phyloP scores from a whole-genome alignment of 2,329 filamentous ascomycete species.

The Aspergillus flavus region DNA sequence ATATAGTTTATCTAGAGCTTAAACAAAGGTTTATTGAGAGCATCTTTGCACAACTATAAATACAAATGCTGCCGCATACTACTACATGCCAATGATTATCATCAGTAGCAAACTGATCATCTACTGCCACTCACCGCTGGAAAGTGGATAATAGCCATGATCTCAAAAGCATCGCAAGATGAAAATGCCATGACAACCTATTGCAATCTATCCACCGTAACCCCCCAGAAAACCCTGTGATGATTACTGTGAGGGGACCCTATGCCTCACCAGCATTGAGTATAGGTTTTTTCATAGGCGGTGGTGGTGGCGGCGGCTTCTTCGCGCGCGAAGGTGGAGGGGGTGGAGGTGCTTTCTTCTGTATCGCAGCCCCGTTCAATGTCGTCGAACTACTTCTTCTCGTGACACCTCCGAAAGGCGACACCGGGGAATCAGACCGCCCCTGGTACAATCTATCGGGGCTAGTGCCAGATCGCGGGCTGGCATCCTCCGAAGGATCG shows the following conservation, averaged over 20 bases:
- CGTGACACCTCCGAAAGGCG: conserved; percentile 55
- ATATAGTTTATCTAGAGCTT: neutral
- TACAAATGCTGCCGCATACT: neutral
- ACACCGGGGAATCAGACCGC: conserved; percentile 57
- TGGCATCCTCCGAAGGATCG: conserved; percentile 56
- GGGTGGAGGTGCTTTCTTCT: conserved; percentile 63
- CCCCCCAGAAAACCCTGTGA: neutral
- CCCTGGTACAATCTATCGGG: conserved; percentile 53
- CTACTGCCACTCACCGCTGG: neutral
- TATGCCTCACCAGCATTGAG: conserved; percentile 31
- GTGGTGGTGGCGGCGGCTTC: conserved; percentile 67
- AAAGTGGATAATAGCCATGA: neutral
- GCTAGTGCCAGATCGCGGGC: conserved; percentile 50
- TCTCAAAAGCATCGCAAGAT: neutral
- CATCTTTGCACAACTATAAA: neutral
- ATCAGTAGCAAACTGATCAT: neutral
- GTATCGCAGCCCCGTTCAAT: conserved; percentile 31
- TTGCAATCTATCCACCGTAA: neutral
- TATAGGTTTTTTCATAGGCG: conserved; percentile 61
- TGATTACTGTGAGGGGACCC: neutral
- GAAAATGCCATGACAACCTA: neutral
- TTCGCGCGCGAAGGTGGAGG: conserved; percentile 65
- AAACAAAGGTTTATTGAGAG: neutral
- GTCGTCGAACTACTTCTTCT: conserved; percentile 55
- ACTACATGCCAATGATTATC: neutral